Percentiles rank a stretch among this genome's conserved stretches.
Evolutionary conservation across 2,329 filamentous ascomycete genomes (phyloP).

Genomic region (Penicillium sp.): DNA sequence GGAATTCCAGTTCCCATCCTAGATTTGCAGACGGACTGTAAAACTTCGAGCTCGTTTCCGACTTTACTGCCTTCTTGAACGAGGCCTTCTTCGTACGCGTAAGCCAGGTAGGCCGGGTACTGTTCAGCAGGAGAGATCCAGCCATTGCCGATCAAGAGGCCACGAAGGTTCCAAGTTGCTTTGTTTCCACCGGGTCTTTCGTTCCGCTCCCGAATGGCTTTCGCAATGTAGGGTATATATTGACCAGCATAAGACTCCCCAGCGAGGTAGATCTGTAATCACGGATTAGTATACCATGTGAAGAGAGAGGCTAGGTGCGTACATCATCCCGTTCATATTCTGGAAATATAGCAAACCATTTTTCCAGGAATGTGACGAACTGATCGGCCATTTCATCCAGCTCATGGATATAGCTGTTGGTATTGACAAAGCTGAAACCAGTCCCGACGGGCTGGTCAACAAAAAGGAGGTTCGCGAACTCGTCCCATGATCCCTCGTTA

Average conservation of each 20-base stretch:
- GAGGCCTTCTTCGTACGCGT: constrained; percentile 76
- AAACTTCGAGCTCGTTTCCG: constrained; percentile 69
- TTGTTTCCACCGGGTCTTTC: constrained; percentile 54
- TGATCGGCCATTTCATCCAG: constrained; percentile 87
- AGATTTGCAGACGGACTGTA: constrained; percentile 71
- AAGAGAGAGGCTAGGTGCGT: constrained; percentile 46
- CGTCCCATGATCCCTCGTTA: constrained; percentile 97
- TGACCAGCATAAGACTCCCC: constrained; percentile 98
- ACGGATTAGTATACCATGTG: constrained; percentile 15
- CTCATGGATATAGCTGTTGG: constrained; percentile 83
- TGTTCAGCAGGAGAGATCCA: constrained; percentile 94
- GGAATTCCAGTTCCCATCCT: constrained; percentile 62
- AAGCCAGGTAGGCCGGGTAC: constrained; percentile 85
- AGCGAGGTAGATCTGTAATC: constrained; percentile 79
- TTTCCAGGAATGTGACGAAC: constrained; percentile 86
- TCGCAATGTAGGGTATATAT: constrained; percentile 96
- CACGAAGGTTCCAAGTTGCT: constrained; percentile 75
- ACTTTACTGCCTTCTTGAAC: constrained; percentile 69
- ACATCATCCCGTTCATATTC: constrained; percentile 93
- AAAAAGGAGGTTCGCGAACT: constrained; percentile 96
- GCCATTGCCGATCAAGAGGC: constrained; percentile 92
- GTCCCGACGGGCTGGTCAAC: constrained; percentile 97
- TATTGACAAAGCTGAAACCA: constrained; percentile 94
- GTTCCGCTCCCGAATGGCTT: constrained; percentile 87
- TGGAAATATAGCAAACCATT: constrained; percentile 88